Conservation (phyloP, 768 basidiomycete species). For the Heimioporus sp. region DNA sequence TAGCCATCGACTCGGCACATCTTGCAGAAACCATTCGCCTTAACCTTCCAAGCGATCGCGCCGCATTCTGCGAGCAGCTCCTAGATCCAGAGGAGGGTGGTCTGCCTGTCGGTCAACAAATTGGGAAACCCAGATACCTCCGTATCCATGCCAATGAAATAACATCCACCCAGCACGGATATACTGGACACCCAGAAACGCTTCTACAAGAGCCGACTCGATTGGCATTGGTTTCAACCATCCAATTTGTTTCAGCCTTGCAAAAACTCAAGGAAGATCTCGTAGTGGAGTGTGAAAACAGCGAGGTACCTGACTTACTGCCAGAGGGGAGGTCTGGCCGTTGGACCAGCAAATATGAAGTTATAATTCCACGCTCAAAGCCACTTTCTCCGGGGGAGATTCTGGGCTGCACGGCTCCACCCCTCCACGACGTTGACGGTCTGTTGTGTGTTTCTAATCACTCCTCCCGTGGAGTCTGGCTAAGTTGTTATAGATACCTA, state of each 20-base stretch:
- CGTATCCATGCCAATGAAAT: conserved; percentile 20
- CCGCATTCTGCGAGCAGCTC: conserved; percentile 61
- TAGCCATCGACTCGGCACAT: conserved; percentile 85
- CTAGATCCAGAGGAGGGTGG: conserved; percentile 53
- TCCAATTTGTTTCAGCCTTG: conserved; percentile 94
- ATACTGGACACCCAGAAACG: conserved; percentile 14
- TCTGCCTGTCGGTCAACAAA: conserved; percentile 47
- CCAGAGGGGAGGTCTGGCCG: conserved; percentile 17
- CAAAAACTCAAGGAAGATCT: conserved; percentile 85
- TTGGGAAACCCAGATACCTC: conserved; percentile 44
- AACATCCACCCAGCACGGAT: conserved; percentile 2
- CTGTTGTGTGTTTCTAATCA: conserved; percentile 61
- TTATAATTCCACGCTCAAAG: conserved; percentile 79
- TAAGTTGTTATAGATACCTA: conserved; percentile 65
- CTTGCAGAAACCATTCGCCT: conserved; percentile 79
- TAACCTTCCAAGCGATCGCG: conserved; percentile 82
- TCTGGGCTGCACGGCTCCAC: conserved; percentile 93
- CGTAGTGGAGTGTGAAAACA: conserved; percentile 35
- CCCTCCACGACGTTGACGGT: conserved; percentile 77
- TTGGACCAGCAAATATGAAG: conserved; percentile 69
- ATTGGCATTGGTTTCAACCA: conserved; percentile 92
- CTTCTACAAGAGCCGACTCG: conserved; percentile 47
- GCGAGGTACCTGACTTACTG: not conserved
- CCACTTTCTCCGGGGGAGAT: conserved; percentile 97
- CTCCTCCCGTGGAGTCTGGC: not conserved